phyloP scores from a whole-genome alignment of 768 basidiomycete genomes.

The Macrolepiota albuminosa region DNA sequence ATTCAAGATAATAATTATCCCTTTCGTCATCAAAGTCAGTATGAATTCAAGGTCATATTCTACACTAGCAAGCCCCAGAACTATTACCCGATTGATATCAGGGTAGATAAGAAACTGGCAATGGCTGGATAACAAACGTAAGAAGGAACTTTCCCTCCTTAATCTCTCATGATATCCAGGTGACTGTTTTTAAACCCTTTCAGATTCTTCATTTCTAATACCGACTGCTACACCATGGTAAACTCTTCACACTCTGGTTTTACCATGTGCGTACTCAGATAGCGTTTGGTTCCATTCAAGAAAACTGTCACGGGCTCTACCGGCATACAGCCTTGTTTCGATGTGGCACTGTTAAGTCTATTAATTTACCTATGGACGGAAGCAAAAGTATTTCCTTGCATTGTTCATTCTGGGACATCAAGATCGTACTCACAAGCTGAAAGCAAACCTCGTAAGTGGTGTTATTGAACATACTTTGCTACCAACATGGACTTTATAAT shows the following conservation, averaged over 20 bases:
- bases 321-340: neutral
- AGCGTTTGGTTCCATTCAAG: neutral
- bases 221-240: neutral
- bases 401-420: neutral
- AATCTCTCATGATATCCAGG: neutral
- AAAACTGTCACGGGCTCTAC: neutral
- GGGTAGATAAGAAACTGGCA: neutral
- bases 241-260: neutral
- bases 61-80: too few species aligned
- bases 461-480: neutral
- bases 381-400: neutral
- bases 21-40: too few species aligned
- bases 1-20: too few species aligned
- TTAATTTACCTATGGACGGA: neutral
- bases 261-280: neutral
- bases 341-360: neutral
- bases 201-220: neutral
- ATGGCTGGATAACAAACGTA: neutral
- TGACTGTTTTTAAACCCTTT: neutral
- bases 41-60: too few species aligned
- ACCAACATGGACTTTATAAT: neutral
- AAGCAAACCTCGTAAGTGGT: too few species aligned
- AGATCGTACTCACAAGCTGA: neutral
- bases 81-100: neutral
- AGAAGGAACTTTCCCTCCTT: neutral